Base-by-base conservation (phyloP, 805 yeast genomes). In the Saturnispora sekii region DNA sequence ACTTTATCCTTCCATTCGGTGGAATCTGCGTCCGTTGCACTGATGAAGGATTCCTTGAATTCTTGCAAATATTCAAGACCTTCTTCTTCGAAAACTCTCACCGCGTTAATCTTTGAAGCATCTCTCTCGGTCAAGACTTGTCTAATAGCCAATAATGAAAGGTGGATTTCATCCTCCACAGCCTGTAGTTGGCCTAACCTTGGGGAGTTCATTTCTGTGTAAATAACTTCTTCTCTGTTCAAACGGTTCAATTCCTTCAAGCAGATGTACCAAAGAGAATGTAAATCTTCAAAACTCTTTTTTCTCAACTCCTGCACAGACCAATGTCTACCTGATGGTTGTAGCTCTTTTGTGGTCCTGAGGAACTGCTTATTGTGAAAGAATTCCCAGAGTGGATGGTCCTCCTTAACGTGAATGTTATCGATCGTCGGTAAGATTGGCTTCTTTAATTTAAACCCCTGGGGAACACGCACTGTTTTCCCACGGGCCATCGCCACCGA, bases 381-480 rank as follows among this genome's bases (percentile, higher is more conserved):
- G 61, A 93, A 93, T 55, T 84, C 89, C 96, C 96, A 93, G 51
- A 93, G 70, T 29, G 97, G 98, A 64, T 93, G 98, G 60, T 83
- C 84, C 5, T 82, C 90, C 11, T 78, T 73, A 31, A 84, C 84
- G 48, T 72, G 72, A 44, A 89, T 71, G 62, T 85, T 85, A 51
- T 73, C 69, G 44, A 75, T 80, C 2, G 93, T 75, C 12, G 98
- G 97, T 11, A 85, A 74, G 52, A 93, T 82, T 12, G 97, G 97
- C 10, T 83, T 74, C 45, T 90, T 75, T 51, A 89, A 72, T 51
- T 69, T 66, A 49, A 83, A 63, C 37, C 62, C 55, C 3, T 72
- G 68, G 41, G 70, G 65, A 32, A 73, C 65, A 53, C 79, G 67
- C 48, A 53, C 54, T 11, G 53, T 53, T 36, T 53, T 57, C 5